Conservation (phyloP, 345 rosid species). For the Anacardium occidentale region DNA sequence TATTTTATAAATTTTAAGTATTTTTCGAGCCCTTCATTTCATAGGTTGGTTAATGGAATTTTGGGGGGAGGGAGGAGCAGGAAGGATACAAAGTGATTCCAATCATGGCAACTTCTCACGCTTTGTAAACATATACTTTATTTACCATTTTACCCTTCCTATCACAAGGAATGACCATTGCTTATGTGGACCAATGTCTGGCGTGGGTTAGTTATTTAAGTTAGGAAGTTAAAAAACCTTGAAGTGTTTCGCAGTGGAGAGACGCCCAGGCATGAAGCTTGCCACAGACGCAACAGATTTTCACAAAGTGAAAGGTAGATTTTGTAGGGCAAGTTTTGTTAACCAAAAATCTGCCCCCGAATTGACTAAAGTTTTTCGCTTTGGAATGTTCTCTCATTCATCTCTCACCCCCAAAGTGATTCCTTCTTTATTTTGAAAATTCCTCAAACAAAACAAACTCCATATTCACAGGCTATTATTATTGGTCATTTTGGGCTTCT, state of each 20-base stretch:
- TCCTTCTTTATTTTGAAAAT: background rate
- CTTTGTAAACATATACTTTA: conserved; percentile 15
- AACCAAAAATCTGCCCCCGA: conserved; percentile 19
- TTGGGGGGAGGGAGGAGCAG: conserved; percentile 31
- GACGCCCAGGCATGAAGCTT: conserved; percentile 37
- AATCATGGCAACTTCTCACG: conserved; percentile 53
- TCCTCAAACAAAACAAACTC: too few species aligned
- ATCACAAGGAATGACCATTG: conserved; percentile 28
- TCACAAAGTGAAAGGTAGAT: conserved; percentile 31
- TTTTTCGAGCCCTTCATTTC: background rate
- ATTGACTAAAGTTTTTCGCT: conserved; percentile 17
- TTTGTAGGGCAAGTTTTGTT: conserved; percentile 29
- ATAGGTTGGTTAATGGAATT: conserved; percentile 12
- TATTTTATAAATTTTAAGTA: background rate
- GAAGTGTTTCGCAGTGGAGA: background rate
- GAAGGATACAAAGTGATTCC: conserved; percentile 37
- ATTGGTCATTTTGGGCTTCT: too few species aligned
- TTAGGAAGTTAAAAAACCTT: conserved; percentile 24
- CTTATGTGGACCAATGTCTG: conserved; percentile 32
- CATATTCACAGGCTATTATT: too few species aligned
- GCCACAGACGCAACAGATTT: conserved; percentile 20
- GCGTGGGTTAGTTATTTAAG: conserved; percentile 29
- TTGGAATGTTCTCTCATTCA: conserved; percentile 12
- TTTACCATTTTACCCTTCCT: conserved; percentile 26
- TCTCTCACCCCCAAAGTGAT: background rate